Conservation (phyloP, 768 basidiomycete genomes). For the Gymnopilus junonius region DNA sequence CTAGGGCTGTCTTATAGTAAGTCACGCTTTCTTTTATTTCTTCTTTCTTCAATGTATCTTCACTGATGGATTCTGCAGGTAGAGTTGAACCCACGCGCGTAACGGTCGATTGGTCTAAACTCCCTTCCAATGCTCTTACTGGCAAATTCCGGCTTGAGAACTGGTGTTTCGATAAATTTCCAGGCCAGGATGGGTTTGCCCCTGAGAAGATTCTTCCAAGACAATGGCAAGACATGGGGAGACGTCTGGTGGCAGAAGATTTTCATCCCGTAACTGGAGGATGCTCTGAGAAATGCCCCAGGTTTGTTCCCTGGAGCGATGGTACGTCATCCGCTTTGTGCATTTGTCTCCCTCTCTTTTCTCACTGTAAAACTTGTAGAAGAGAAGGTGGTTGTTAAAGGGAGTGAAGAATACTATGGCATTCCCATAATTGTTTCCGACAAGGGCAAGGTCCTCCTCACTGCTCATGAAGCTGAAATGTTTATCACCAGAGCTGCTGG, state of each 20-base stretch:
- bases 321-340: neutral
- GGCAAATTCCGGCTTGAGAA: neutral
- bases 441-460: neutral
- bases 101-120: neutral
- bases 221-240: neutral
- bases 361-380: neutral
- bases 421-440: neutral
- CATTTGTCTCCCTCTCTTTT: neutral
- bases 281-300: neutral
- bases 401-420: neutral
- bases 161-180: neutral
- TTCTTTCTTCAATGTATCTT: neutral
- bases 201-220: neutral
- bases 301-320: neutral
- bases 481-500: no score
- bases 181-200: neutral
- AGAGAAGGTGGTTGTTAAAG: neutral
- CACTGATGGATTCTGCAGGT: neutral
- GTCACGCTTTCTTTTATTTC: neutral
- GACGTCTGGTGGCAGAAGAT: neutral
- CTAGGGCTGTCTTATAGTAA: neutral
- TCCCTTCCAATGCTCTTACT: neutral
- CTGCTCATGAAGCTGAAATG: no score
- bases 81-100: neutral
- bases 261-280: neutral